These are phyloP conservation scores for Arthrobotrys sphaeroides DNA, from an alignment of 2,329 filamentous ascomycete genomes.

Conservation along the genomic window DNA sequence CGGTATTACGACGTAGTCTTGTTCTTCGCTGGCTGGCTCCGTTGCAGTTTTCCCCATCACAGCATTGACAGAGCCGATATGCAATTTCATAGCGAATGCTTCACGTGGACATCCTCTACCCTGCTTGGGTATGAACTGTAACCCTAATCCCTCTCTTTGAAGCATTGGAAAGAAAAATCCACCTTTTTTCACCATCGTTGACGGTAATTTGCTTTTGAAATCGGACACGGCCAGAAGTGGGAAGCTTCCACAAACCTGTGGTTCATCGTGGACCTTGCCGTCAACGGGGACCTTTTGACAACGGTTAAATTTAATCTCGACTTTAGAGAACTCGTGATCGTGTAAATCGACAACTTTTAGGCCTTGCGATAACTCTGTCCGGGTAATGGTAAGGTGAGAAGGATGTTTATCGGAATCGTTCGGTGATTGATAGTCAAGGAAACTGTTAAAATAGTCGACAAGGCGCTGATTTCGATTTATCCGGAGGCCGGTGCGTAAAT, in stretches of 20 bases:
- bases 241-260: neutral
- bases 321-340: neutral
- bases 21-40: neutral
- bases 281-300: neutral
- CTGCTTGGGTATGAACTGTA: neutral
- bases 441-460: slow-evolving; percentile 3
- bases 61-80: neutral
- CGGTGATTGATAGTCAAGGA: neutral
- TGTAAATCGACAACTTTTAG: neutral
- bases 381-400: neutral
- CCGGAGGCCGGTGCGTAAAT: neutral
- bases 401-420: neutral
- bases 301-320: neutral
- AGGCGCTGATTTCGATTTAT: slow-evolving; percentile 16
- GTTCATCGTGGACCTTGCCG: neutral
- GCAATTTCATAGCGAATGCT: slow-evolving; percentile 4
- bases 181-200: neutral
- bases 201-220: neutral
- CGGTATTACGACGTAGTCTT: slow-evolving; percentile 4
- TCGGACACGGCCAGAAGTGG: slow-evolving; percentile 12
- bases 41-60: neutral
- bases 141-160: slow-evolving; percentile 11
- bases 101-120: neutral
- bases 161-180: slow-evolving; percentile 26
- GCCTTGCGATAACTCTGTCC: neutral